A percentile compares a stretch with the other conserved stretches of the same genome.
phyloP scores from a whole-genome alignment of 352 stramenopile species.

The Globisporangium rhizosaccharum region DNA sequence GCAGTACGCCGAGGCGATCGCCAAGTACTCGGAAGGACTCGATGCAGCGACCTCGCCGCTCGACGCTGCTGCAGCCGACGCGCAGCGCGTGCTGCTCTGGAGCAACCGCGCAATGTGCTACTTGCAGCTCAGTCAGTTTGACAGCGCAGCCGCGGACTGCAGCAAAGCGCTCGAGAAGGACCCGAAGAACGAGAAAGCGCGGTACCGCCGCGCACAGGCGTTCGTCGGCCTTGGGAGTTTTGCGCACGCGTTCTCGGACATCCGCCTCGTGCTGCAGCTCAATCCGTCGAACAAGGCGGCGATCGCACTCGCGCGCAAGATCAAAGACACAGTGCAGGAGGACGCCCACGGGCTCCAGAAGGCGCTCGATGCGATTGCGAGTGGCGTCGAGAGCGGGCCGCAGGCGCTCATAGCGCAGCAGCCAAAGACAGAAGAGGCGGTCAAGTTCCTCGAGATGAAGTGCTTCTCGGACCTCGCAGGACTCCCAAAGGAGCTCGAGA shows the following conservation, averaged over 20 bases:
- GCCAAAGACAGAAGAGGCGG: slow-evolving; percentile 47
- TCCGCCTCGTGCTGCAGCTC: slow-evolving; percentile 65
- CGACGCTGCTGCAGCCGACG: slow-evolving; percentile 15
- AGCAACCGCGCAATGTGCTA: slow-evolving; percentile 75
- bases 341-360: slow-evolving; percentile 80
- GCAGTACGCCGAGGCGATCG: slow-evolving; percentile 47
- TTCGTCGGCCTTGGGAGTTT: slow-evolving; percentile 61
- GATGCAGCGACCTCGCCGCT: slow-evolving; percentile 13
- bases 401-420: slow-evolving; percentile 24
- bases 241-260: slow-evolving; percentile 62
- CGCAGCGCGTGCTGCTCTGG: slow-evolving; percentile 58
- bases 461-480: slow-evolving; percentile 45
- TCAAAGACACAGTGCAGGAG: slow-evolving; percentile 67
- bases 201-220: slow-evolving; percentile 73
- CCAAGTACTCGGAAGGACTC: slow-evolving; percentile 66
- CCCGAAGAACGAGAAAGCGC: slow-evolving; percentile 64
- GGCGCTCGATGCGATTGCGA: slow-evolving; percentile 51
- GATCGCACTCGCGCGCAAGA: slow-evolving; percentile 57
- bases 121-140: slow-evolving; percentile 63
- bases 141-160: slow-evolving; percentile 47
- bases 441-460: slow-evolving; percentile 78
- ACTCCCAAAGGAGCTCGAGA: slow-evolving; percentile 49
- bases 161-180: slow-evolving; percentile 39
- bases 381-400: slow-evolving; percentile 14
- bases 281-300: slow-evolving; percentile 73